Conservation (phyloP, 768 basidiomycete species). For the Boletus reticuloceps region DNA sequence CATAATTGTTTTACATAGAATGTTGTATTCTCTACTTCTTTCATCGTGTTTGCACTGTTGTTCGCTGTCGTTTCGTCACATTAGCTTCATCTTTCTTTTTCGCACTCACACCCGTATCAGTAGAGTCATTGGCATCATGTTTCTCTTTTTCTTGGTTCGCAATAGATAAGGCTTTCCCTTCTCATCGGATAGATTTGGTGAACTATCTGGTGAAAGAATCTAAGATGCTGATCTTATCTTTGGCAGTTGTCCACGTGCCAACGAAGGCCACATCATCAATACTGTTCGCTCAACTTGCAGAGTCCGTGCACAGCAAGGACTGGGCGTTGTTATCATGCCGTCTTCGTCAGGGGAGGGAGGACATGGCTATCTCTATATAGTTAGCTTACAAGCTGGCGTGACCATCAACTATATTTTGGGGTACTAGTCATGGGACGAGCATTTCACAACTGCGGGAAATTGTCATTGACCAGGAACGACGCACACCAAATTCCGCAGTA, state of each 20-base stretch:
- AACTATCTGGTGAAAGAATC: neutral
- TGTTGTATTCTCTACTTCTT: slow-evolving; percentile 16
- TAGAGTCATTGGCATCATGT: slow-evolving; percentile 5
- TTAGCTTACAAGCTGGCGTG: too few species aligned
- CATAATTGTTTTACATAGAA: slow-evolving; percentile 17
- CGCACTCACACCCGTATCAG: slow-evolving; percentile 1
- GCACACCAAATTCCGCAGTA: slow-evolving; percentile 2
- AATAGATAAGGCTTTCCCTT: slow-evolving; percentile 6
- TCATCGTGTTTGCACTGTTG: slow-evolving; percentile 8
- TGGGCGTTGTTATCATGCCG: neutral
- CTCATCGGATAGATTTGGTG: neutral
- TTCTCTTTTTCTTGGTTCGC: neutral
- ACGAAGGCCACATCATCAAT: neutral
- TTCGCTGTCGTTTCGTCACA: neutral
- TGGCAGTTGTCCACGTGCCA: slow-evolving; percentile 5
- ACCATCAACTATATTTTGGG: too few species aligned
- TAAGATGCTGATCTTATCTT: slow-evolving; percentile 3
- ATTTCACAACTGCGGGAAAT: too few species aligned
- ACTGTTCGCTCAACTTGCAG: neutral
- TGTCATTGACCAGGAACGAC: too few species aligned
- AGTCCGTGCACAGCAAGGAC: neutral
- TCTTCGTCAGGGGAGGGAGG: too few species aligned
- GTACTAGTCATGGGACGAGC: too few species aligned
- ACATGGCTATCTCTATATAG: too few species aligned
- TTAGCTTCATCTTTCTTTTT: neutral